Percentiles rank a stretch among this genome's conserved stretches.
Conservation (phyloP, 2,329 filamentous ascomycete genomes). For the Pseudocercospora fijiensis region DNA sequence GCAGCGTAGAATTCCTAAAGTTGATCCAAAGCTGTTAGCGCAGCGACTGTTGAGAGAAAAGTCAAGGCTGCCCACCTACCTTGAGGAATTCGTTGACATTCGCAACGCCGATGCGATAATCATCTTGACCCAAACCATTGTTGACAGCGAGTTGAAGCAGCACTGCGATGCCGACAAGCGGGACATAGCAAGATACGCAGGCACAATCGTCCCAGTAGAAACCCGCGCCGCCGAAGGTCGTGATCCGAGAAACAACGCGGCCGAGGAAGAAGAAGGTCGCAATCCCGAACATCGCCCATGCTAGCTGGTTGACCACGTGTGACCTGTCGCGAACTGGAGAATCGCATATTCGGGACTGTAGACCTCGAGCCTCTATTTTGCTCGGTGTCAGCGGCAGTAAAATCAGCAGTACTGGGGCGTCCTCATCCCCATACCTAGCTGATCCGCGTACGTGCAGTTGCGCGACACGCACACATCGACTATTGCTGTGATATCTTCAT, state of each 20-base stretch:
- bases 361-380: constrained; percentile 1
- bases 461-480: constrained; percentile 9
- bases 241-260: not conserved
- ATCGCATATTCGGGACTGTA: constrained; percentile 3
- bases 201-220: constrained; percentile 13
- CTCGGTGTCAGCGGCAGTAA: not conserved
- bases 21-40: not conserved
- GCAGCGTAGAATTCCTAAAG: constrained; percentile 14
- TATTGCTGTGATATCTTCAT: not conserved
- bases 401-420: not conserved
- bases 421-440: constrained; percentile 11
- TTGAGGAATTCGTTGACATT: constrained; percentile 10
- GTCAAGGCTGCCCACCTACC: too few species aligned
- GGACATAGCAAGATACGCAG: constrained; percentile 6
- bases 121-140: constrained; percentile 15
- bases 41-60: too few species aligned
- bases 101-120: constrained; percentile 7
- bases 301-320: constrained; percentile 5
- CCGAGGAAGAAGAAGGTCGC: constrained; percentile 11
- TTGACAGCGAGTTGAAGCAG: constrained; percentile 4
- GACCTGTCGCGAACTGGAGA: not conserved
- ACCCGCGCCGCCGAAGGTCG: not conserved
- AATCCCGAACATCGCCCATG: constrained; percentile 10
- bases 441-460: constrained; percentile 14
- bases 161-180: constrained; percentile 10